Base-by-base conservation (phyloP, 805 yeast species). In the Clavispora phyllophila region DNA sequence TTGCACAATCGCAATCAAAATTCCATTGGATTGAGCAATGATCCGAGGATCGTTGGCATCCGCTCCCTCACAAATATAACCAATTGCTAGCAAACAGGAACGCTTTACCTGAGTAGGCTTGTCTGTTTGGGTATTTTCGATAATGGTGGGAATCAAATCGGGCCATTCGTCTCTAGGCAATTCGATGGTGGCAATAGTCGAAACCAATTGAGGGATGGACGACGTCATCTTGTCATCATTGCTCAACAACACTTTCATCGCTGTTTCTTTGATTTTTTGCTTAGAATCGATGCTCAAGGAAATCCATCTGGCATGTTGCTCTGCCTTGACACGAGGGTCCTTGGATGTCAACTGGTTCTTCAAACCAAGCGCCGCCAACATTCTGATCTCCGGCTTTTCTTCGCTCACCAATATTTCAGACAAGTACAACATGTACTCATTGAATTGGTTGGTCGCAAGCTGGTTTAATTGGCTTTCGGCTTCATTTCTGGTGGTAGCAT, bases 111-210 rank as follows among this genome's bases (percentile, higher is more conserved):
- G 71, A 44, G 78, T 87, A 26, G 90, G 85, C 57, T 83, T 82
- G 38, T 82, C 87, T 7, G 84, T 72, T 55, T 80, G 81, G 25
- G 98, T 93, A 65, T 88, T 87, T 48, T 84, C 88, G 37, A 93
- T 91, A 57, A 93, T 84, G 33, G 78, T 77, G 41, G 82, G 78
- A 68, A 91, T 87, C 57, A 93, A 75, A 47, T 85, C 91, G 22
- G 84, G 81, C 99, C 99, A 93, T 58, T 84, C 87, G 50, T 75
- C 75, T 48, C 84, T 70, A 36, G 97, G 97, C 50, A 93, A 73
- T 62, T 93, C 99, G 44, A 91, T 87, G 49, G 84, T 91, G n/a
- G 97, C 99, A 55, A 93, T 87, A 9, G 97, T 95, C 26, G 98
- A 96, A 40, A 93, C 91, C 51, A 91, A 73, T 70, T 91, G 97